Base-by-base conservation (phyloP, 371 early-diverging fungal genomes). In the Circinella umbellata region DNA sequence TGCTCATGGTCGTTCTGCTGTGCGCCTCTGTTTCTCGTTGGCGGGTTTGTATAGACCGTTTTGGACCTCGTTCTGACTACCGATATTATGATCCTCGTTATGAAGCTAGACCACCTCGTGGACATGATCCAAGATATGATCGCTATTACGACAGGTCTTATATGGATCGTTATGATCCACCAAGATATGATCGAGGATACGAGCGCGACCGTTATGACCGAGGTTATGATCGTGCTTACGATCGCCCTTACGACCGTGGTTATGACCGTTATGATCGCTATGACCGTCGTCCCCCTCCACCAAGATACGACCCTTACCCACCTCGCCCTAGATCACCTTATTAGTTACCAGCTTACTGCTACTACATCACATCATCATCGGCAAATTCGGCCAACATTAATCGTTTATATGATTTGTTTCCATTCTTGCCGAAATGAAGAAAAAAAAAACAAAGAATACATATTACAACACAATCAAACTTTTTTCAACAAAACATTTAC, bases 201-300 rank as follows among this genome's bases (percentile, higher is more conserved):
- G 88, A 88, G 11, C 74, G 85, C 65, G 82, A 84, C 64, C 62
- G 63, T 66, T 86, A 86, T 68, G 87, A 87, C 72, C 78, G 80
- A 66, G 80, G 82, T 46, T 83, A 82, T 67, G 86, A 87, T 74
- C 81, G 85, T 27, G 73, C 73, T 66, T 80, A 81, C 73, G 74
- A 71, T 48, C 66, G 57, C 36, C 62, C 71, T 46, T 69, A 79
- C 59, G 75, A 76, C 49, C 78, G 78, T 65, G 80, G 83, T 64
- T 75, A 82, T 66, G 82, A 85, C 67, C 77, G 85, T 66, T 84
- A 87, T 64, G 87, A 87, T 65, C 86, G 89, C 64, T 88, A 85
- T 79, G 85, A 85, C 68, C 79, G 85, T 65, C 85, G 85, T 47
- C 81, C 85, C 34, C 85, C 83, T 64, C 83, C 83, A 60, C 79